These are phyloP conservation scores for Trichosanthes truncata DNA, from an alignment of 306 rosid genomes.

Conservation along the genomic window DNA sequence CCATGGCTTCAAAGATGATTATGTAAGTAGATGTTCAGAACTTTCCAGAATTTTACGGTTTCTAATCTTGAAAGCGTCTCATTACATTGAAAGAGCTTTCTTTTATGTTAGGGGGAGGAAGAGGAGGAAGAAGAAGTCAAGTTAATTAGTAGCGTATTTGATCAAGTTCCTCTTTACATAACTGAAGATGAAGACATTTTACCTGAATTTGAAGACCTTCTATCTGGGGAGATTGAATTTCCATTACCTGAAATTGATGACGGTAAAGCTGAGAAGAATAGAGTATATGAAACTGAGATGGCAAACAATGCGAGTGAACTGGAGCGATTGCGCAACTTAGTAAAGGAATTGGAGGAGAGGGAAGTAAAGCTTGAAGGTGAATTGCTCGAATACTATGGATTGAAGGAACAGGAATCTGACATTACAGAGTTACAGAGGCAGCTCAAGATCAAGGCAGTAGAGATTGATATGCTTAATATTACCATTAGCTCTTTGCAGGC, in stretches of 20 bases:
- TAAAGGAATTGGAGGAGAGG: conserved; percentile 90
- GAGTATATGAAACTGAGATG: conserved; percentile 63
- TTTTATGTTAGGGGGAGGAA: conserved; percentile 34
- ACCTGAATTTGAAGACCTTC: conserved; percentile 81
- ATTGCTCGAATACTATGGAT: conserved; percentile 89
- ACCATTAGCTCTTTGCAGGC: conserved; percentile 78
- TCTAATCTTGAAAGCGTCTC: conserved; percentile 3
- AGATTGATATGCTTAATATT: conserved; percentile 74
- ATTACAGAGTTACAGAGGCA: conserved; percentile 69
- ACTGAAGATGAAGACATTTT: conserved; percentile 53
- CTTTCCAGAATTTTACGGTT: not conserved
- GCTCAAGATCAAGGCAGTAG: conserved; percentile 78
- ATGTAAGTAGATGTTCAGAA: conserved; percentile 34
- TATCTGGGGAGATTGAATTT: conserved; percentile 87
- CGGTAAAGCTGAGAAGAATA: conserved; percentile 33
- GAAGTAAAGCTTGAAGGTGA: conserved; percentile 97
- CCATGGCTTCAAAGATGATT: conserved; percentile 31
- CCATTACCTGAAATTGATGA: conserved; percentile 33
- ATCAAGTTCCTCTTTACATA: conserved; percentile 32
- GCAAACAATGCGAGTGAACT: conserved; percentile 71
- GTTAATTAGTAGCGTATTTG: conserved; percentile 68
- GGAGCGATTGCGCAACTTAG: conserved; percentile 51
- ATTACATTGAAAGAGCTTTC: conserved; percentile 18
- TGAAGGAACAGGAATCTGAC: conserved; percentile 92
- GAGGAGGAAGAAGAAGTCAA: conserved; percentile 80